Conservation (phyloP, 352 stramenopile species). For the Phytopythium montanum region DNA sequence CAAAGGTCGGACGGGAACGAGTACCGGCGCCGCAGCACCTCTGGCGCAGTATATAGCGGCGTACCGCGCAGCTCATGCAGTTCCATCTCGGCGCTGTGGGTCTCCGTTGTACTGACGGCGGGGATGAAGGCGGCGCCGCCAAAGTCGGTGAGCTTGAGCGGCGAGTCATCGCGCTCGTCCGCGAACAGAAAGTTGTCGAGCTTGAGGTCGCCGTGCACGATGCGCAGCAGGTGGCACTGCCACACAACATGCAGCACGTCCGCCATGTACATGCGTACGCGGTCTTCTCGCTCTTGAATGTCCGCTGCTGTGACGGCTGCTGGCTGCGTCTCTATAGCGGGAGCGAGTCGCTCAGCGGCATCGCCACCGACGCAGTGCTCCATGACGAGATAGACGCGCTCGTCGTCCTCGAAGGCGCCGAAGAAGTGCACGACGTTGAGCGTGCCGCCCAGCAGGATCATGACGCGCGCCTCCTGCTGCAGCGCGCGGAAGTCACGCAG, state of each 20-base stretch:
- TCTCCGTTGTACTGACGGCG: slow-evolving; percentile 13
- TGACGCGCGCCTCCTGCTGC: slow-evolving; percentile 71
- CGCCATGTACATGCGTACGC: slow-evolving; percentile 61
- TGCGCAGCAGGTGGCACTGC: slow-evolving; percentile 72
- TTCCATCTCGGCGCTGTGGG: slow-evolving; percentile 13
- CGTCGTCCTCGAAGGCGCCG: slow-evolving; percentile 72
- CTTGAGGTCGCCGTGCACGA: slow-evolving; percentile 74
- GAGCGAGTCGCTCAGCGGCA: slow-evolving; percentile 30
- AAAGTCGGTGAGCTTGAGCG: slow-evolving; percentile 80
- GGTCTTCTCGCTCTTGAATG: slow-evolving; percentile 22
- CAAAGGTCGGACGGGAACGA: slow-evolving; percentile 72
- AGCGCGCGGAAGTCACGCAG: slow-evolving; percentile 58
- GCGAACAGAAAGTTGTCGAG: slow-evolving; percentile 83
- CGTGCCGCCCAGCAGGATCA: slow-evolving; percentile 70
- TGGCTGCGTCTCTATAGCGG: slow-evolving; percentile 7
- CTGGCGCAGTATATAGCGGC: slow-evolving; percentile 68
- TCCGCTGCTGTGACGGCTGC: neutral
- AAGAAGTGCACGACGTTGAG: slow-evolving; percentile 85
- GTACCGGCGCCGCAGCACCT: slow-evolving; percentile 61
- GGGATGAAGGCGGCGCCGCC: slow-evolving; percentile 56
- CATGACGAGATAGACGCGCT: slow-evolving; percentile 75
- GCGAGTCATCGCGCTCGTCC: slow-evolving; percentile 46
- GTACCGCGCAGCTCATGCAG: slow-evolving; percentile 57
- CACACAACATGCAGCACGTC: slow-evolving; percentile 79
- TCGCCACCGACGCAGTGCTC: slow-evolving; percentile 76